phyloP scores from a whole-genome alignment of 108 stramenopile genomes.

The Aureococcus anophagefferens region DNA sequence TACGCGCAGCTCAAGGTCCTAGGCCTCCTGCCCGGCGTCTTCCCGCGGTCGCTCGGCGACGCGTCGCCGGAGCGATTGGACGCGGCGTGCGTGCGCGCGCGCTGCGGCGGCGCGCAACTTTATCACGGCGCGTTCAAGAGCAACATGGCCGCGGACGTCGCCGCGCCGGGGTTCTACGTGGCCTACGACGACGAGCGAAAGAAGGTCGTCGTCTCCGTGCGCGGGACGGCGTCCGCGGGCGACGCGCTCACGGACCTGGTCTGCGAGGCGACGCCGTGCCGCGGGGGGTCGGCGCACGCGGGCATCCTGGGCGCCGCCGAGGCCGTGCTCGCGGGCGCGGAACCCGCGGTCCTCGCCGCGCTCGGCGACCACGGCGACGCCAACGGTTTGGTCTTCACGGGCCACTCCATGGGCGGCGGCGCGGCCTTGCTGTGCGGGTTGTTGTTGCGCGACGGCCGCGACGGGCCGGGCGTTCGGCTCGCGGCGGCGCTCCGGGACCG shows the following conservation, averaged over 20 bases:
- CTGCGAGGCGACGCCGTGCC: background rate
- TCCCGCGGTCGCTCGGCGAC: too few species aligned
- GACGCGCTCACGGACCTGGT: background rate
- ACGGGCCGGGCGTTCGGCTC: background rate
- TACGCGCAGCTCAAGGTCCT: background rate
- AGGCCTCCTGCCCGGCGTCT: background rate
- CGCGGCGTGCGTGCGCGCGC: background rate
- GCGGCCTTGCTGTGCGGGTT: background rate
- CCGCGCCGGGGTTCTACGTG: background rate
- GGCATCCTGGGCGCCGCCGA: background rate
- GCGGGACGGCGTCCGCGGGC: background rate
- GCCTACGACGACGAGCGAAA: background rate
- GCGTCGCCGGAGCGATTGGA: background rate
- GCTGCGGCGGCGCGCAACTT: background rate
- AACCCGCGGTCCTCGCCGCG: background rate
- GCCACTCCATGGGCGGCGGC: background rate
- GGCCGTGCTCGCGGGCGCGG: background rate
- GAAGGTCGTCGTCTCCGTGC: background rate
- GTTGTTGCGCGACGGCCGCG: background rate
- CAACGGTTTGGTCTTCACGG: background rate
- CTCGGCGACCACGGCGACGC: background rate
- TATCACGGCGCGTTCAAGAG: background rate
- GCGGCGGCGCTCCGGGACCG: background rate
- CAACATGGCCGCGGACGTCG: background rate
- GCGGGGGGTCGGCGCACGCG: background rate